Base-by-base conservation (phyloP, 179 eudicot species). In the Patellifolia procumbens region DNA sequence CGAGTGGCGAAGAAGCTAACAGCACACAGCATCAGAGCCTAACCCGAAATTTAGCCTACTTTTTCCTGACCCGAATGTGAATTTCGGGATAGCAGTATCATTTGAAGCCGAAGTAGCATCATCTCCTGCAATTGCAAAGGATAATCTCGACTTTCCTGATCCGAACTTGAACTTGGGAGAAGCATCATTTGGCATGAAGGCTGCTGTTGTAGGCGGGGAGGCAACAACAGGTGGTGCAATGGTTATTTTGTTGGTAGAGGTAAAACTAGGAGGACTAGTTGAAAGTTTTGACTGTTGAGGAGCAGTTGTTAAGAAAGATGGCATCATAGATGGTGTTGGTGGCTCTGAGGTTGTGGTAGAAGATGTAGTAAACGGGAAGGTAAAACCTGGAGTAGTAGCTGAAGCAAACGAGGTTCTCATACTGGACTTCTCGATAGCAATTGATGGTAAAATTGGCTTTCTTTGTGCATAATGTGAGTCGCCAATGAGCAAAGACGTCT, bases 321-420 rank as follows among this genome's bases (percentile, higher is more conserved):
- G 98, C 85, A 87, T 72, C 59, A 95, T 78, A 42, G 98, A 88
- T 62, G 98, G 99, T 17, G 99, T 95, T 28, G 97, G 98, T 45
- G 92, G 98, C 81, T 95, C 99, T 22, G 86, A 78, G 46, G 80
- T 73, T 28, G 78, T 64, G 73, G 85, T 78, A 20, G 90, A 83
- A 76, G 89, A 74, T 68, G 87, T 77, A 26, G 89, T 78, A 53
- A 86, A 80, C 4, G 91, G 94, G 74, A 93, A 93, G 34, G 90
- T 85, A 81, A 93, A 93, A 28, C 91, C 91, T 22, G 81, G 61
- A 69, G 51, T 84, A 32, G 73, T 83, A 45, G 79, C 87, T 3
- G 91, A 78, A 65, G 82, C 76, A 72, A 82, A 65, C 46, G 79
- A 28, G 60, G 65, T 81, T 55, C 80, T 66, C 46, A 74, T 69